Evolutionary conservation across 2,329 filamentous ascomycete species (phyloP), one percentile per base, ranked within the genome.

Genomic region (Curvularia lunata): DNA sequence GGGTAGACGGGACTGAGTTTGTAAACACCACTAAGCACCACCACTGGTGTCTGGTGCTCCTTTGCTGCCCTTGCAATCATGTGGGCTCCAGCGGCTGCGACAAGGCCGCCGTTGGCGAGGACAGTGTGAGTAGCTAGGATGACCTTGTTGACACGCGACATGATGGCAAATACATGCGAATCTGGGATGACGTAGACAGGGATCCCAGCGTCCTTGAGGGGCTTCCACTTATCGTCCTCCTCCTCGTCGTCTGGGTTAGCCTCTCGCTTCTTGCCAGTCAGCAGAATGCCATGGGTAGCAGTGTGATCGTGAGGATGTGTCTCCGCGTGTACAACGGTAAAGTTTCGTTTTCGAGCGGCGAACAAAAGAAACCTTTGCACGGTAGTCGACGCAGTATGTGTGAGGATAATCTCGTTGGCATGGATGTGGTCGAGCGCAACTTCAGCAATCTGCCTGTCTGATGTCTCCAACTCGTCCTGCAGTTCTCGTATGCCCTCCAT

Each of bases 401-500:
- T 93, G 61, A 99, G 86, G 62, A 99, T 91, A 67, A 93, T 90
- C 77, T 99, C 94, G 72, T 94, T 92, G 1, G 91, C 91, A 74
- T 96, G 91, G 63, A 99, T 96, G 76, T 97, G 91, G 47, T 96
- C 91, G 62, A 96, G 89, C 2, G 93, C 91, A 64, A 92, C 90
- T 21, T 88, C 87, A 1, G 94, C 91, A 68, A 99, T 96, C 77
- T 97, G 92, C 71, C 96, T 92, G 73, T 97, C 95, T 7, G 92
- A 92, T 73, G 94, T 90, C 64, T 90, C 89, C 55, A 99, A 88
- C 79, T 99, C 95, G 72, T 99, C 95, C 76, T 96, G 91, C 59
- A 99, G 92, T 76, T 99, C 95, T 69, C 92, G 88, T 69, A 99
- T 97, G 41, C 93, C 95, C 68, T 95, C 91, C 64, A 97, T 88